Conservation (phyloP, 1,139 yeast species). For the Kodamaea fungicola region DNA sequence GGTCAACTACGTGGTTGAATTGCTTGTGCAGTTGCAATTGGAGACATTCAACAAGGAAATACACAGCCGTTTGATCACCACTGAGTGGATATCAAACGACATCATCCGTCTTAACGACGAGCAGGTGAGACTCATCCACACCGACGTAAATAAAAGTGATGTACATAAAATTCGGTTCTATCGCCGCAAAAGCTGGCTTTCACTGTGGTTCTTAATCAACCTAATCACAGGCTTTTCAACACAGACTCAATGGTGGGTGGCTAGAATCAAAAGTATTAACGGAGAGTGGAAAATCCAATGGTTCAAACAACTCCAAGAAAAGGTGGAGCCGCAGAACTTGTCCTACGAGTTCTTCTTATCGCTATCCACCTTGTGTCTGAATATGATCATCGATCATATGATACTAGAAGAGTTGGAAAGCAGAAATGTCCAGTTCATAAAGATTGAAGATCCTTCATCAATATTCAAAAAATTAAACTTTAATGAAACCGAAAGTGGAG, state of each 20-base stretch:
- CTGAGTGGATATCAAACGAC: slow-evolving; percentile 65
- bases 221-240: slow-evolving; percentile 44
- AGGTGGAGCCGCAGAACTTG: slow-evolving; percentile 15
- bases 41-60: slow-evolving; percentile 53
- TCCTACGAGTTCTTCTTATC: slow-evolving; percentile 49
- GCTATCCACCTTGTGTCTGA: slow-evolving; percentile 52
- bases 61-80: slow-evolving; percentile 52
- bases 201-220: slow-evolving; percentile 62
- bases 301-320: slow-evolving; percentile 28
- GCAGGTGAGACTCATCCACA: slow-evolving; percentile 20
- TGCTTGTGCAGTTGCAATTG: slow-evolving; percentile 45
- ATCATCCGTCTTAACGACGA: slow-evolving; percentile 49
- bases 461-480: slow-evolving; percentile 1
- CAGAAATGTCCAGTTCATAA: slow-evolving; percentile 36
- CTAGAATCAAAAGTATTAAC: slow-evolving; percentile 54
- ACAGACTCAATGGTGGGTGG: slow-evolving; percentile 59
- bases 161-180: slow-evolving; percentile 36
- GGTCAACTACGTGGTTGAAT: slow-evolving; percentile 32
- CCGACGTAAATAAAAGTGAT: slow-evolving; percentile 19
- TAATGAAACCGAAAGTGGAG: slow-evolving; percentile 1
- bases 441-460: slow-evolving; percentile 12
- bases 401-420: slow-evolving; percentile 55
- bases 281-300: slow-evolving; percentile 66
- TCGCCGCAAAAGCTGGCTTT: slow-evolving; percentile 67
- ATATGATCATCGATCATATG: slow-evolving; percentile 61